phyloP scores from a whole-genome alignment of 2,329 filamentous ascomycete species.

The Colletotrichum navitas region DNA sequence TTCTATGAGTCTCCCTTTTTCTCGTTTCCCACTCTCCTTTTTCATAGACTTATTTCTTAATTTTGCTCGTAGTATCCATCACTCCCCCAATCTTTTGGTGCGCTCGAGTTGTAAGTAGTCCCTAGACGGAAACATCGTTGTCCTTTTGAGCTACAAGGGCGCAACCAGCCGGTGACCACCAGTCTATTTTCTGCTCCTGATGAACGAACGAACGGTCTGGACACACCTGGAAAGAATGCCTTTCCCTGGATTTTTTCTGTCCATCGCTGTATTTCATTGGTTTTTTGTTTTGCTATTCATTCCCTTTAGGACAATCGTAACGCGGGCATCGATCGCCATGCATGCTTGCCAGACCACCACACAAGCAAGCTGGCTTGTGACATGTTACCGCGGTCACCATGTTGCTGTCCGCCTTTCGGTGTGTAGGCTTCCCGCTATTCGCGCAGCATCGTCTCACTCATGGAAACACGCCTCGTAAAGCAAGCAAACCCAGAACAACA shows the following conservation, averaged over 20 bases:
- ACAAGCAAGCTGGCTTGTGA: not conserved
- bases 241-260: too few relatives aligned
- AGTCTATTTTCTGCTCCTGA: not conserved
- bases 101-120: not conserved
- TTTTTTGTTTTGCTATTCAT: too few relatives aligned
- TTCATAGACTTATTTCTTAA: not conserved
- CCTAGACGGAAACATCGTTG: not conserved
- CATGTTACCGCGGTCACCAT: not conserved
- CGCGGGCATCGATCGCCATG: not conserved
- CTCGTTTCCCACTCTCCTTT: not conserved
- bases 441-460: conserved; percentile 23
- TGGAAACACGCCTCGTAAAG: not conserved
- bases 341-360: not conserved
- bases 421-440: not conserved
- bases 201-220: too few relatives aligned
- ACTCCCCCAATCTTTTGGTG: too few relatives aligned
- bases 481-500: not conserved
- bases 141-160: not conserved
- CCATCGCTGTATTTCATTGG: not conserved
- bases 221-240: not conserved
- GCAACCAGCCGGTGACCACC: not conserved
- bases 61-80: not conserved
- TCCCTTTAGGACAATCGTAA: not conserved
- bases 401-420: not conserved
- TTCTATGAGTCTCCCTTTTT: conserved; percentile 1